A percentile compares a stretch with the other conserved stretches of the same genome.
Conservation (phyloP, 2,329 filamentous ascomycete genomes). For the Trichoderma breve region DNA sequence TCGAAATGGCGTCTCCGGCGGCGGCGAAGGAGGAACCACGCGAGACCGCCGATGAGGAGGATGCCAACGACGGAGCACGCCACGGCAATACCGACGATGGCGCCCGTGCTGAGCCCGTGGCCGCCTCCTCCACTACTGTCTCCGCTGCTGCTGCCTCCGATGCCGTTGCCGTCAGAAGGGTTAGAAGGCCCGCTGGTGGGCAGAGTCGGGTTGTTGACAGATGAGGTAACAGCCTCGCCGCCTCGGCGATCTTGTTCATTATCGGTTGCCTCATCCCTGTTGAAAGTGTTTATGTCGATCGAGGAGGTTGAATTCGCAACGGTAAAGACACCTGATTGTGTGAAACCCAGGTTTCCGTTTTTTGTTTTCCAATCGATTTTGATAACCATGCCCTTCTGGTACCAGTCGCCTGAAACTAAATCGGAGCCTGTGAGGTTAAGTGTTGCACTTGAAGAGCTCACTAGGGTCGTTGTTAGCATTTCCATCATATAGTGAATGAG, state of each 20-base stretch:
- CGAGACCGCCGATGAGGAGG: conserved; percentile 38
- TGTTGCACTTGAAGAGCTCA: neutral
- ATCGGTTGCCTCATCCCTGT: neutral
- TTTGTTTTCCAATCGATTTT: conserved; percentile 21
- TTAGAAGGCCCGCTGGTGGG: neutral
- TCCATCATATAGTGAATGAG: neutral
- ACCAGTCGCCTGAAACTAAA: neutral
- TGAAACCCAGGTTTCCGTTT: neutral
- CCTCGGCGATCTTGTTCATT: neutral
- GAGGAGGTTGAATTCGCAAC: neutral
- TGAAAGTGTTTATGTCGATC: neutral
- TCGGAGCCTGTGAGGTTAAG: neutral
- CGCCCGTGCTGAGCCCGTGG: conserved; percentile 38
- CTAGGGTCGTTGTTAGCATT: neutral
- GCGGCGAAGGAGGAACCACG: conserved; percentile 46
- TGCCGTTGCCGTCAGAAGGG: neutral
- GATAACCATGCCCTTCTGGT: conserved; percentile 18
- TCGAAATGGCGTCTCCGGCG: conserved; percentile 32
- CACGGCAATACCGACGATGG: conserved; percentile 49
- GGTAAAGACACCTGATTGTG: conserved; percentile 25
- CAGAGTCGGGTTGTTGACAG: neutral
- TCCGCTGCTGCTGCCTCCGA: neutral
- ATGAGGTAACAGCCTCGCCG: neutral
- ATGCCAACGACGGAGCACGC: conserved; percentile 40
- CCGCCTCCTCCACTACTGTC: conserved; percentile 13